Base-by-base conservation (phyloP, 768 basidiomycete genomes). In the Lentinula detonsa region DNA sequence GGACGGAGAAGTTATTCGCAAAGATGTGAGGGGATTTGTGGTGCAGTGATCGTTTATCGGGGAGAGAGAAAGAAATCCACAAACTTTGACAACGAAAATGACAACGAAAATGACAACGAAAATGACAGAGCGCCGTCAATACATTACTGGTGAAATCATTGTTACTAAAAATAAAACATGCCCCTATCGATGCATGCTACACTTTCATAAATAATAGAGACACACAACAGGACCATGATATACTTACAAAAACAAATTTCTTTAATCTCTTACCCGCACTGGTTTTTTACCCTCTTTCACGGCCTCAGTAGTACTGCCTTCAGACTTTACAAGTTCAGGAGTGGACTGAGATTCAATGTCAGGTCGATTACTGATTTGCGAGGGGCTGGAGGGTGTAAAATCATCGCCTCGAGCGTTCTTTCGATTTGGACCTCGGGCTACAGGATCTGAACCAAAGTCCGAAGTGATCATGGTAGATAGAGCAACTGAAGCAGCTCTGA, bases 381-480 rank as follows among this genome's bases (percentile, higher is more conserved):
- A 48, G 16, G 46, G 21, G 4, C 18, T 23, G 9, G 7, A 23
- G 46, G 18, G 46, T 23, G 6, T 18, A 18, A 18, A 50, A 50
- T 53, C 33, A 31, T 37, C 16, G n/a, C 18, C 9, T 10, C 34
- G 18, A 37, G 11, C 7, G 4, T 23, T 40, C 16, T 54, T 39
- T 21, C 10, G 37, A 54, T 54, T 35, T 40, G 37, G 18, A 37
- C 37, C 34, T 18, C 37, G 43, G 11, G 48, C 48, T 15, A 59
- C 58, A 50, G 58, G 59, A n/a, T 52, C 59, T 15, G 35, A 39
- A 35, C 59, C 59, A 52, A 60, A 60, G 18, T 58, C 57, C 8
- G 37, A 37, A 39, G 28, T 28, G 1, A 56, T 56, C 18, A 58
- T 33, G 5, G 57, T 31, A 13, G 57, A 43, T 18, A 58, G 4